Percentiles rank a stretch among this genome's conserved stretches.
These are phyloP conservation scores for Madurella fahalii DNA, from an alignment of 2,329 filamentous ascomycete species.

Conservation along the genomic window DNA sequence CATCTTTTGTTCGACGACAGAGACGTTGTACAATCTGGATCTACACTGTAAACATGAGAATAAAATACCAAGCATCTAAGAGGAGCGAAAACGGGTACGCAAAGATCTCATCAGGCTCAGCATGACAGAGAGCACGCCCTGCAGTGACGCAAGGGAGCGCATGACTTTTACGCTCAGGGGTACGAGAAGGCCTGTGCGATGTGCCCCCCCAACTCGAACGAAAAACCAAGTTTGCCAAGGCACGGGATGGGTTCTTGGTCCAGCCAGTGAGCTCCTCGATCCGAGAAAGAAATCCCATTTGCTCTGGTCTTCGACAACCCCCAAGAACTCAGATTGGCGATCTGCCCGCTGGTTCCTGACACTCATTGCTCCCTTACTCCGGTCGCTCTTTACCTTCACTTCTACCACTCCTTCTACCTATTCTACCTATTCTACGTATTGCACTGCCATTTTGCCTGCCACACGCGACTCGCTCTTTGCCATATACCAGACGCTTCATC, in stretches of 20 bases:
- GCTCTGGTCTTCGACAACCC: slow-evolving; percentile 1
- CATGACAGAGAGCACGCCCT: no score
- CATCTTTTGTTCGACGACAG: no score
- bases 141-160: neutral
- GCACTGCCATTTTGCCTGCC: neutral
- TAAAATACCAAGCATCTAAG: no score
- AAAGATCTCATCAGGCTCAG: neutral
- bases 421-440: neutral
- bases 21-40: no score
- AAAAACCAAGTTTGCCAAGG: slow-evolving; percentile 17
- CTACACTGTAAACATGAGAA: no score
- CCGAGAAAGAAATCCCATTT: slow-evolving; percentile 4
- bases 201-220: neutral
- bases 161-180: neutral
- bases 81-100: neutral
- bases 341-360: slow-evolving; percentile 9
- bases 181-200: neutral
- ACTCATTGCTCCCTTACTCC: slow-evolving; percentile 3
- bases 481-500: neutral
- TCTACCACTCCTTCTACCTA: neutral
- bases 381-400: neutral
- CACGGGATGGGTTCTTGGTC: neutral
- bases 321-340: neutral
- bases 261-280: slow-evolving; percentile 7
- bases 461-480: neutral